Conservation (phyloP, 257 asterid genomes). For the Solanum piurae region DNA sequence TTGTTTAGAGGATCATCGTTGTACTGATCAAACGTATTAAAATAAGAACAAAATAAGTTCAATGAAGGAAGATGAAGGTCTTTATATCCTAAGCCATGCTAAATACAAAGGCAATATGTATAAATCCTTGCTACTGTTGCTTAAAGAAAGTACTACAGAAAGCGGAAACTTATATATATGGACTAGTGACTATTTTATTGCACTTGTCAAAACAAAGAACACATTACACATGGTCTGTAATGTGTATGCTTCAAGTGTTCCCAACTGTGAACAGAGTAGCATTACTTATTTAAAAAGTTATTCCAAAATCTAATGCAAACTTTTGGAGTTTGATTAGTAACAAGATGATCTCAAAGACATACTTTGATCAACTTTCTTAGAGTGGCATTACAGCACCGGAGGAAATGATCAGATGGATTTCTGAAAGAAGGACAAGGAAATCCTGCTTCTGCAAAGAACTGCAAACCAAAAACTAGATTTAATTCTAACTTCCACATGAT, state of each 20-base stretch:
- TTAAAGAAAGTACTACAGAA: not conserved
- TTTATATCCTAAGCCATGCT: not conserved
- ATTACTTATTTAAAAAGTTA: not conserved
- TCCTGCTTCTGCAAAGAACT: slow-evolving; percentile 92
- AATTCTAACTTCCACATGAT: no score
- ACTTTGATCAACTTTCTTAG: slow-evolving; percentile 94
- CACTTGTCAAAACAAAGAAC: no score
- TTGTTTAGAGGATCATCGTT: slow-evolving; percentile 84
- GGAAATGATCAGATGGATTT: slow-evolving; percentile 91
- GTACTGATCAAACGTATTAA: slow-evolving; percentile 46
- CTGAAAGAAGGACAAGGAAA: slow-evolving; percentile 88
- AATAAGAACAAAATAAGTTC: not conserved
- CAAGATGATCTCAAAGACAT: not conserved
- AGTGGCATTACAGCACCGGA: slow-evolving; percentile 80
- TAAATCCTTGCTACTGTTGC: not conserved
- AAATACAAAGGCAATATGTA: not conserved
- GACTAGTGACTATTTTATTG: not conserved
- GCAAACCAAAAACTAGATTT: slow-evolving; percentile 9
- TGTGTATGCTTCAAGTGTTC: not conserved
- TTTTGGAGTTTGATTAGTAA: not conserved
- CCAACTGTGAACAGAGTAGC: not conserved
- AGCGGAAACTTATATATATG: not conserved
- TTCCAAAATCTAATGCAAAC: not conserved
- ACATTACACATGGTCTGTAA: not conserved
- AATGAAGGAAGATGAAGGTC: not conserved